Conservation (phyloP, 345 rosid species). For the Eucalyptus polyanthemos region DNA sequence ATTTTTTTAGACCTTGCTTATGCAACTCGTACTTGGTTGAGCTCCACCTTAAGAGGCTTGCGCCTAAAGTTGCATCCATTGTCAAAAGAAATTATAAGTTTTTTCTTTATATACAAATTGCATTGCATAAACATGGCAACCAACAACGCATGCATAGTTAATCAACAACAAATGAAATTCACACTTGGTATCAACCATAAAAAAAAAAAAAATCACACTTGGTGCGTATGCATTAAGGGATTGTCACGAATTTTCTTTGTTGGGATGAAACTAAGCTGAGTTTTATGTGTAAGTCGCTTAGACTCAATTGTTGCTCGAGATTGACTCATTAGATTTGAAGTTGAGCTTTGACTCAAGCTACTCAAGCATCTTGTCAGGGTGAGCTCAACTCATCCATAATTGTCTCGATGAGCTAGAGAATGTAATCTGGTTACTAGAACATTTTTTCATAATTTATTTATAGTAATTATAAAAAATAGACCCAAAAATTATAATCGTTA, state of each 20-base stretch:
- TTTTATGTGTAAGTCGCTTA: neutral
- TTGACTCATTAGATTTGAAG: neutral
- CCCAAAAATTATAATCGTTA: neutral
- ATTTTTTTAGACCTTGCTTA: neutral
- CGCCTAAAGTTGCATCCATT: neutral
- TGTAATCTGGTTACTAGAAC: neutral
- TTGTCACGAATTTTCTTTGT: neutral
- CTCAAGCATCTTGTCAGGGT: too few species aligned
- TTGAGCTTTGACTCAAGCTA: neutral
- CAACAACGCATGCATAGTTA: rapidly evolving
- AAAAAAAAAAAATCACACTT: too few species aligned
- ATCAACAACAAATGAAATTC: neutral
- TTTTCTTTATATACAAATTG: neutral
- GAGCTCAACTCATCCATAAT: neutral
- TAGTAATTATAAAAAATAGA: neutral
- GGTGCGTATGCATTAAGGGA: neutral
- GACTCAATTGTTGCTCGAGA: neutral
- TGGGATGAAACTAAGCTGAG: neutral
- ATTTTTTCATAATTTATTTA: neutral
- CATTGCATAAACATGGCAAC: neutral
- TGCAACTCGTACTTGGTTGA: neutral
- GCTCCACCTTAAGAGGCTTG: neutral
- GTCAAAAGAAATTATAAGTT: neutral
- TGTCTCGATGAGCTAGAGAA: neutral
- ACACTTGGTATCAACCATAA: too few species aligned